Conservation (phyloP, 2,329 filamentous ascomycete species). For the Fusarium veterinarium region DNA sequence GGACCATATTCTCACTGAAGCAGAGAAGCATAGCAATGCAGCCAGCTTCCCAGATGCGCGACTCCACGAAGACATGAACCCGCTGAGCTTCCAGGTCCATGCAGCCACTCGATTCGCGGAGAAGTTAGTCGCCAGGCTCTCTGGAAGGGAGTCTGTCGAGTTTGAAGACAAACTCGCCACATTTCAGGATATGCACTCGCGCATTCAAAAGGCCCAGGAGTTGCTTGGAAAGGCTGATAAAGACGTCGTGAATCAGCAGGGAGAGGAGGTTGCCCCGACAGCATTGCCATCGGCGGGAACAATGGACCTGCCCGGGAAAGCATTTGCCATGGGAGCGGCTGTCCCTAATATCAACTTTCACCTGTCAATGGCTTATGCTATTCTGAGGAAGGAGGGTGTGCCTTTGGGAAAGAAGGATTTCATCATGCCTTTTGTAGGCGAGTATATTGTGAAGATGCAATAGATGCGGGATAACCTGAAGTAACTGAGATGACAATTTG, state of each 20-base stretch:
- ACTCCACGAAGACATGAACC: slow-evolving; percentile 53
- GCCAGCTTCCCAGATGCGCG: slow-evolving; percentile 46
- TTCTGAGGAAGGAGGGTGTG: slow-evolving; percentile 69
- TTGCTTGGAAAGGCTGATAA: slow-evolving; percentile 47
- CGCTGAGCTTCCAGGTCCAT: slow-evolving; percentile 50
- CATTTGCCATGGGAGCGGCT: slow-evolving; percentile 59
- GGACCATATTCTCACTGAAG: slow-evolving; percentile 46
- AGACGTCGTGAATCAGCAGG: slow-evolving; percentile 46
- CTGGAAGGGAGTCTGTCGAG: slow-evolving; percentile 42
- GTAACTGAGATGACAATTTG: neutral
- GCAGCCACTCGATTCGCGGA: slow-evolving; percentile 44
- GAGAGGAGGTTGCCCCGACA: slow-evolving; percentile 42
- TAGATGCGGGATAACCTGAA: neutral
- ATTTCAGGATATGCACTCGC: slow-evolving; percentile 47
- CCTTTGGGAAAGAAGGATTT: slow-evolving; percentile 68
- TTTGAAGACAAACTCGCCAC: slow-evolving; percentile 44
- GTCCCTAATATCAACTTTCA: slow-evolving; percentile 73
- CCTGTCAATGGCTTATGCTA: slow-evolving; percentile 65
- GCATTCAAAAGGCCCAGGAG: slow-evolving; percentile 44
- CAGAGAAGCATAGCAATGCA: slow-evolving; percentile 46
- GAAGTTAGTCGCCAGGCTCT: slow-evolving; percentile 45
- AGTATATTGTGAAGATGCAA: slow-evolving; percentile 34
- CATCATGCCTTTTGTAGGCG: slow-evolving; percentile 46
- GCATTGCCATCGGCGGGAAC: slow-evolving; percentile 32
- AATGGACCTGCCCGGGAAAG: slow-evolving; percentile 41